Conservation (phyloP, 768 basidiomycete species). For the Leccinum imitatum region DNA sequence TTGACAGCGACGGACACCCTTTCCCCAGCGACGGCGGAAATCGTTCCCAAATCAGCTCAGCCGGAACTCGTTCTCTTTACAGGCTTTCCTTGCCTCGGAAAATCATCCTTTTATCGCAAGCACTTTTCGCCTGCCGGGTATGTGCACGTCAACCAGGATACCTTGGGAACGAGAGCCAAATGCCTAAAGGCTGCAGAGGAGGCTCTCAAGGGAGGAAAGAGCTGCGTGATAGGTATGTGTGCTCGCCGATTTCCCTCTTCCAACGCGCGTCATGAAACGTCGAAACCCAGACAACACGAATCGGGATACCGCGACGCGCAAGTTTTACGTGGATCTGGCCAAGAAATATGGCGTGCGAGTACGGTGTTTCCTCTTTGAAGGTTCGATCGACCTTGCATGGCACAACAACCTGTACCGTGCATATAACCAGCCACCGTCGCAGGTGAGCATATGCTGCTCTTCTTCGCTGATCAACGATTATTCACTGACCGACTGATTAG, state of each 20-base stretch:
- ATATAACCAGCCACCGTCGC: conserved; percentile 51
- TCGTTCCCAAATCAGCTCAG: conserved; percentile 12
- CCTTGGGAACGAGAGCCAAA: conserved; percentile 66
- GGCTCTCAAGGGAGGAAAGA: conserved; percentile 52
- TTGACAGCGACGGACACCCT: conserved; percentile 40
- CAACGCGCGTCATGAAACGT: not conserved
- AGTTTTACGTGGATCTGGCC: conserved; percentile 69
- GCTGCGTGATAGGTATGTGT: conserved; percentile 70
- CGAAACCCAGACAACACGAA: conserved; percentile 82
- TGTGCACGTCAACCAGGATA: conserved; percentile 86
- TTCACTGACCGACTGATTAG: conserved; percentile 26
- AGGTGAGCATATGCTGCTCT: conserved; percentile 7
- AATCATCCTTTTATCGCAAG: conserved; percentile 73
- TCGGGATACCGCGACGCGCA: conserved; percentile 65
- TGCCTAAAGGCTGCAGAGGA: conserved; percentile 68
- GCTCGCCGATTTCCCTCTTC: conserved; percentile 19
- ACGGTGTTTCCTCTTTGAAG: conserved; percentile 75
- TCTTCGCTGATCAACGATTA: not conserved
- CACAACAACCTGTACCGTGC: conserved; percentile 94
- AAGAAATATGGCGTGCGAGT: conserved; percentile 50
- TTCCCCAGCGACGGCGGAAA: conserved; percentile 18
- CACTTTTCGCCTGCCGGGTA: conserved; percentile 73
- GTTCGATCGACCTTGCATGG: conserved; percentile 79
- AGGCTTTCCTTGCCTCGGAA: conserved; percentile 69
- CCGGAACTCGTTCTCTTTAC: conserved; percentile 60